Evolutionary conservation across 306 rosid species (phyloP).

Genomic region (Citrullus colocynthis): DNA sequence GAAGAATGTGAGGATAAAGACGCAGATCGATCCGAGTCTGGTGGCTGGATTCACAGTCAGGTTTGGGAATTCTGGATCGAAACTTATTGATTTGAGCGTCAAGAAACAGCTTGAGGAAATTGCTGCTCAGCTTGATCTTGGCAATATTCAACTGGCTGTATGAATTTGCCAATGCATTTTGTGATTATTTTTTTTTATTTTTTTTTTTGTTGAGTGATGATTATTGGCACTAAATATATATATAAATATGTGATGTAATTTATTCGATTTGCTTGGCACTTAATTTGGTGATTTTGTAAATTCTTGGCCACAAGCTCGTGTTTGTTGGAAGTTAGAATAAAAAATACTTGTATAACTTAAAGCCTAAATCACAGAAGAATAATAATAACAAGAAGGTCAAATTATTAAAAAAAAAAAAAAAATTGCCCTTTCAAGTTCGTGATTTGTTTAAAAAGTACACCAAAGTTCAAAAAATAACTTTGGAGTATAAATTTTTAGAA

Average conservation of each 20-base stretch:
- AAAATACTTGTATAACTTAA: not conserved
- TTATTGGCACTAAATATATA: not conserved
- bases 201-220: not conserved
- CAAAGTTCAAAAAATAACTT: too few relatives aligned
- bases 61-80: conserved; percentile 63
- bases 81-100: conserved; percentile 83
- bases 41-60: conserved; percentile 84
- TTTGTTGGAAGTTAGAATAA: not conserved
- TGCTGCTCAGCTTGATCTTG: conserved; percentile 70
- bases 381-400: too few relatives aligned
- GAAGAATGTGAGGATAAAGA: conserved; percentile 67
- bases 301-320: not conserved
- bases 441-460: too few relatives aligned
- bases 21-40: conserved; percentile 50
- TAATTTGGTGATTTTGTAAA: not conserved
- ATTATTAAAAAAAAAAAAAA: too few relatives aligned
- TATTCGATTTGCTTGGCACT: not conserved
- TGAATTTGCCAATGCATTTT: conserved; percentile 11
- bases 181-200: not conserved
- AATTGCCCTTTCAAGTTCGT: too few relatives aligned
- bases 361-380: too few relatives aligned
- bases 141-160: conserved; percentile 41
- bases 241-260: not conserved
- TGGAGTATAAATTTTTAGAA: too few relatives aligned
- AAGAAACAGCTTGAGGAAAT: conserved; percentile 87